A percentile compares a stretch with the other conserved stretches of the same genome.
Conservation (phyloP, 352 stramenopile species). For the Globisporangium heterothallicum region DNA sequence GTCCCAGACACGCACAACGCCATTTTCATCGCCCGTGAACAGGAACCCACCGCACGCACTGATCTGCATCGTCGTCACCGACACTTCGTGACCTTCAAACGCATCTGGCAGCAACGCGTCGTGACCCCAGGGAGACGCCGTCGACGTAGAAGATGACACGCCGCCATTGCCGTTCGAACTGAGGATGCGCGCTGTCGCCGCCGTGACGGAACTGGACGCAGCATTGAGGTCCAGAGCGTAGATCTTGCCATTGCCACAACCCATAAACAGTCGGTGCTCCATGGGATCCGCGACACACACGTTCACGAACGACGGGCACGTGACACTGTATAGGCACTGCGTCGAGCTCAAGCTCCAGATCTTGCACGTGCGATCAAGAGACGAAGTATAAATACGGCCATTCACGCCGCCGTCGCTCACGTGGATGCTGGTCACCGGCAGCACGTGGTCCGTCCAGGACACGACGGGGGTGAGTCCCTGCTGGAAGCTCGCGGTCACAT, state of each 20-base stretch:
- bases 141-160: neutral
- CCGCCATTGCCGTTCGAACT: constrained; percentile 15
- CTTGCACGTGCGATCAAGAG: constrained; percentile 73
- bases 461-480: constrained; percentile 47
- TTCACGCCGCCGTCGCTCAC: constrained; percentile 62
- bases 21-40: constrained; percentile 54
- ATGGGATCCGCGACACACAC: constrained; percentile 48
- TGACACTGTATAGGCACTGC: constrained; percentile 60
- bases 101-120: constrained; percentile 42
- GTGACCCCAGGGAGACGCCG: constrained; percentile 26
- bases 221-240: constrained; percentile 68
- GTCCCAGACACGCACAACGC: constrained; percentile 64
- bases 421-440: constrained; percentile 68
- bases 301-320: constrained; percentile 68
- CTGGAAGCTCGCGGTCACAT: constrained; percentile 50
- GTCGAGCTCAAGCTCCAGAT: constrained; percentile 56
- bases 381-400: constrained; percentile 68
- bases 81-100: constrained; percentile 64
- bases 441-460: constrained; percentile 75
- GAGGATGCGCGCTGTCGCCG: constrained; percentile 43
- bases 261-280: constrained; percentile 69
- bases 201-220: constrained; percentile 44
- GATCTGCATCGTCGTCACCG: constrained; percentile 49
- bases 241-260: constrained; percentile 63
- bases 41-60: constrained; percentile 54